Evolutionary conservation across 208 protist genomes (phyloP), one percentile per base, ranked within the genome.

Genomic region (Wallacemonas sp.): DNA sequence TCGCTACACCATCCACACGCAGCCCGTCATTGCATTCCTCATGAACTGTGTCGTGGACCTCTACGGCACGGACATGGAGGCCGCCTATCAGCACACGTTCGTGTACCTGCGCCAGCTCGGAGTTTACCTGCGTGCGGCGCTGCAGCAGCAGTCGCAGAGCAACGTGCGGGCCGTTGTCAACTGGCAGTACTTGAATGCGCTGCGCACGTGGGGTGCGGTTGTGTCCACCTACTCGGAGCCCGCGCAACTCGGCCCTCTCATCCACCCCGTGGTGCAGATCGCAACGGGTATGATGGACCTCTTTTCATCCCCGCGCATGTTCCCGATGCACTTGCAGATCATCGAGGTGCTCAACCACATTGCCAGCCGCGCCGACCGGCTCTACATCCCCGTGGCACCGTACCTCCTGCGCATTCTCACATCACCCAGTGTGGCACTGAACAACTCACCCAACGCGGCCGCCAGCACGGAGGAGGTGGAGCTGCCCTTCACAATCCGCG

Each of bases 41-140:
- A 92, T 87, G 52, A 97, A 98, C 71, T 97, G 94, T 66, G 83
- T 97, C 19, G 87, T 98, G 15, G 97, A 99, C 64, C 73, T 99
- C 9, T 99, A 94, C 84, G 91, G 90, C 32, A 85, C 97, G 13
- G 95, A 99, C 67, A 84, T 93, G 45, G 78, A 91, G 70, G 84
- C 83, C 2, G 88, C 93, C 19, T 98, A 98, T 71, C 95, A 97
- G 70, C 93, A 97, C 73, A 92, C 92, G 9, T 99, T 99, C 78
- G 88, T 98, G n/a, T 99, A 98, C 75, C 89, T 99, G 53, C 94
- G 98, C 61, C 98, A 99, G 76, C 84, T 99, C 21, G 98, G 94
- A 42, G 92, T 99, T 68, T 98, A 98, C 73, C 76, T 99, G 17
- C 87, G 97, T 52, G 94, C 93, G 10, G 96, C 96, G 29, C 65